phyloP scores from a whole-genome alignment of 352 stramenopile genomes.

The Phytophthora sansomeana region DNA sequence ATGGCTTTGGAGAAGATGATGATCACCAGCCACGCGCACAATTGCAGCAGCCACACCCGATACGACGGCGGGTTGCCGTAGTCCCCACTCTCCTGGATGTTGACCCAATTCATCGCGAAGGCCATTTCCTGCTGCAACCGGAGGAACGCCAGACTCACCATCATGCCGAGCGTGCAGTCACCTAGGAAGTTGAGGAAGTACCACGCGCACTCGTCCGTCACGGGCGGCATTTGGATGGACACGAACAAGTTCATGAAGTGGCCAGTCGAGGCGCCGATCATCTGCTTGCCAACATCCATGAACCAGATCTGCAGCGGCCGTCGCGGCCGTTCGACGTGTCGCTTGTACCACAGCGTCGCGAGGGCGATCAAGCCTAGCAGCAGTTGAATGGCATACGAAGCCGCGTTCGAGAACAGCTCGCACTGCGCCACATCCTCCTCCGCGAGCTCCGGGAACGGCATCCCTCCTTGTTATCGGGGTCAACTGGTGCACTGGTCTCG shows the following conservation, averaged over 20 bases:
- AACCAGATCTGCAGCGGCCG: slow-evolving; percentile 78
- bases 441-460: slow-evolving; percentile 28
- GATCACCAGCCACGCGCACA: slow-evolving; percentile 73
- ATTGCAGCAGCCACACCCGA: slow-evolving; percentile 64
- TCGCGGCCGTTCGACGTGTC: slow-evolving; percentile 75
- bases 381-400: slow-evolving; percentile 77
- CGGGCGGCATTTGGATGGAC: slow-evolving; percentile 72
- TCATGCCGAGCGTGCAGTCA: slow-evolving; percentile 84
- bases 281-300: slow-evolving; percentile 88
- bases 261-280: slow-evolving; percentile 68
- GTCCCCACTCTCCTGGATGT: slow-evolving; percentile 80
- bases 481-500: neutral
- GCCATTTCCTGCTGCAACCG: slow-evolving; percentile 78
- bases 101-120: slow-evolving; percentile 75
- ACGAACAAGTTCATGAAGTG: slow-evolving; percentile 83
- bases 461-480: slow-evolving; percentile 1
- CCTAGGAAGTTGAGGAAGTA: slow-evolving; percentile 89
- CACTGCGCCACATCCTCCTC: slow-evolving; percentile 47
- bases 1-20: slow-evolving; percentile 86
- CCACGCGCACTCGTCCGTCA: slow-evolving; percentile 87
- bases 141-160: slow-evolving; percentile 79
- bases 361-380: slow-evolving; percentile 73
- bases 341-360: slow-evolving; percentile 86
- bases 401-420: slow-evolving; percentile 69
- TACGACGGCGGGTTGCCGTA: slow-evolving; percentile 81